Percentiles rank a stretch among this genome's conserved stretches.
Conservation (phyloP, 2,329 filamentous ascomycete genomes). For the Aspergillus cejpii region DNA sequence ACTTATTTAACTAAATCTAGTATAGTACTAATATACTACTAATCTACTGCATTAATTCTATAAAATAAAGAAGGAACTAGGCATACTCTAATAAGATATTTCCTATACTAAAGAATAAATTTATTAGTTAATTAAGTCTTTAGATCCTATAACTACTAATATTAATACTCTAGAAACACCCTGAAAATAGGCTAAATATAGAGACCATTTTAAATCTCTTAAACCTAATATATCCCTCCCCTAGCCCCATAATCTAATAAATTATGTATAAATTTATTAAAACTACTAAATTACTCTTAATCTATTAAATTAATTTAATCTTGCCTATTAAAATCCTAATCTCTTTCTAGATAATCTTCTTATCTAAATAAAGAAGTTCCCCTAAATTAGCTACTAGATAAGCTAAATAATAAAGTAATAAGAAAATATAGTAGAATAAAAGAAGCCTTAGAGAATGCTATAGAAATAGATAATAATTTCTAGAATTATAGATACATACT, state of each 20-base stretch:
- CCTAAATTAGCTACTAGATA: too few species aligned
- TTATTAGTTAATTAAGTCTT: not conserved
- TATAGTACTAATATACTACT: not conserved
- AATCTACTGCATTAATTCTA: not conserved
- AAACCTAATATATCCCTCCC: not conserved
- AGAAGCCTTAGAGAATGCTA: not conserved
- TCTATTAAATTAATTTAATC: not conserved
- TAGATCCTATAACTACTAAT: not conserved
- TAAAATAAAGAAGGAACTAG: not conserved
- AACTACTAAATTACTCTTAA: not conserved
- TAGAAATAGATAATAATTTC: not conserved
- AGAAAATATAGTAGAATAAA: too few species aligned
- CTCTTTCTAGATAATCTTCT: too few species aligned
- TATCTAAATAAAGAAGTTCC: too few species aligned
- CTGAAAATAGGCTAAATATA: not conserved
- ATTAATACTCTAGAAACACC: not conserved
- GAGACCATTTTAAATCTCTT: not conserved
- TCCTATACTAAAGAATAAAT: not conserved
- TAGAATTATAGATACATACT: too few species aligned
- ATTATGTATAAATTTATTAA: not conserved
- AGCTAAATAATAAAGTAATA: not conserved
- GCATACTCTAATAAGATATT: not conserved
- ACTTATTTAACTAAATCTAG: not conserved
- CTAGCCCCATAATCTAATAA: not conserved
- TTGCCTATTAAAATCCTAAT: too few species aligned